These are phyloP conservation scores for Austroboletus eburneus DNA, from an alignment of 768 basidiomycete genomes.

Conservation along the genomic window DNA sequence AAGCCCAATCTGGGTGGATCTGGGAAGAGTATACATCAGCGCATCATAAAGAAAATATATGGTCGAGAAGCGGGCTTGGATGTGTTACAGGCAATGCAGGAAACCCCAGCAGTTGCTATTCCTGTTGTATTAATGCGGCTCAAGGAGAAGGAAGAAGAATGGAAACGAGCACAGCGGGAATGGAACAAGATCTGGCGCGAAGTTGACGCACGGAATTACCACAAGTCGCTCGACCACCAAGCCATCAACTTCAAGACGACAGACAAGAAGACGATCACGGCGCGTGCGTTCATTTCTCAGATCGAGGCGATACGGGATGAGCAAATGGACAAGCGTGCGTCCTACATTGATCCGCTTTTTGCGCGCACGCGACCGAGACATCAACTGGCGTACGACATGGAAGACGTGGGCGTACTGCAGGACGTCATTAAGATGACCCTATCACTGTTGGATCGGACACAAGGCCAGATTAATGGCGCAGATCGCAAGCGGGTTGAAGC, in stretches of 20 bases:
- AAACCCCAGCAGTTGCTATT: constrained; percentile 82
- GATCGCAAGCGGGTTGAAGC: constrained; percentile 83
- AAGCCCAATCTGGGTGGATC: constrained; percentile 86
- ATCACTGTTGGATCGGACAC: constrained; percentile 87
- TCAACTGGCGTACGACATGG: constrained; percentile 77
- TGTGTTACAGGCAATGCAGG: constrained; percentile 85
- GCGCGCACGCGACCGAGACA: constrained; percentile 63
- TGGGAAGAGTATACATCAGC: constrained; percentile 82
- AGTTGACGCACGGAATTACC: constrained; percentile 90
- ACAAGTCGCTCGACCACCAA: constrained; percentile 91
- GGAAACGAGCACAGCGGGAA: constrained; percentile 95
- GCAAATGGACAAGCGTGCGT: constrained; percentile 71
- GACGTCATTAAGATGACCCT: constrained; percentile 87
- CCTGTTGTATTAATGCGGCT: constrained; percentile 86
- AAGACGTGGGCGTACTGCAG: constrained; percentile 73
- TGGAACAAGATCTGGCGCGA: constrained; percentile 99
- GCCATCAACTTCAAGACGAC: constrained; percentile 83
- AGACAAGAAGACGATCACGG: constrained; percentile 81
- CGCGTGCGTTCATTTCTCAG: constrained; percentile 75
- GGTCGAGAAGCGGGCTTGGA: constrained; percentile 81
- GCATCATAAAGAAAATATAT: constrained; percentile 96
- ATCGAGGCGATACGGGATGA: constrained; percentile 83
- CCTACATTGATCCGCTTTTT: constrained; percentile 47
- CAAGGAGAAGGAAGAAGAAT: constrained; percentile 97
- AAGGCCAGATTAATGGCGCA: constrained; percentile 60